Base-by-base conservation (phyloP, 2,329 filamentous ascomycete species). In the Simplicillium aogashimaense region DNA sequence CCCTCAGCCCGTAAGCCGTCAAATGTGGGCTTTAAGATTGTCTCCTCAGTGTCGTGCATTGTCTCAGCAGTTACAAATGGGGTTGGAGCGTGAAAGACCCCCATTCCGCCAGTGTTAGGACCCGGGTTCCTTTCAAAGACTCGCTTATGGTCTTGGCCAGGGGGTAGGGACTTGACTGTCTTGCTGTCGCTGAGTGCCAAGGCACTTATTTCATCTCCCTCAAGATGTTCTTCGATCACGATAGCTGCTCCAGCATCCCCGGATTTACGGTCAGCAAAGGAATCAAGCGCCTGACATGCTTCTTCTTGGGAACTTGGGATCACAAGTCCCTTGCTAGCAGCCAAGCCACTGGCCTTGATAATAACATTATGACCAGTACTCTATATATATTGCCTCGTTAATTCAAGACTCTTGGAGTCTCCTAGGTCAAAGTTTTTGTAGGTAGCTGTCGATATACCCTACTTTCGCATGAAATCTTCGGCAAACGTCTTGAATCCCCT, bases 401-500 rank as follows among this genome's bases (percentile, higher is more conserved):
- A 56, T 38, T 76, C 69, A 25, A 25, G 20, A 25, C 9, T 25
- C 20, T 25, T 5, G 20, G 20, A 9, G 9, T 25, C 9, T 25
- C 20, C 20, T 5, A 25, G 20, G 9, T 64, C 69, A 57, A 88
- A 88, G 57, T 81, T 86, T 49, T 70, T 67, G 56, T 86, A 86
- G 29, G 68, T 68, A 10, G 85, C 85, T 0, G 84, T 88, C 14
- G 83, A 83, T 46, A 89, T 88, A 44, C 67, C 69, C 56, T 86
- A 70, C 35, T 72, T 70, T 52, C 76, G 72, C 84, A 89, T 89
- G 53, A 89, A 88, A 53, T 85, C 79, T 54, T 89, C 88, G 31
- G 80, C 78, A 55, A 84, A 88, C 2, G 81, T 76, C 61, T 89
- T 89, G 51, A 78, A 84, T 32, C 20, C 84, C 84, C 55, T 89